Evolutionary conservation across 1,284 basidiomycete species (phyloP).

Genomic region (Coniferiporia weirii): DNA sequence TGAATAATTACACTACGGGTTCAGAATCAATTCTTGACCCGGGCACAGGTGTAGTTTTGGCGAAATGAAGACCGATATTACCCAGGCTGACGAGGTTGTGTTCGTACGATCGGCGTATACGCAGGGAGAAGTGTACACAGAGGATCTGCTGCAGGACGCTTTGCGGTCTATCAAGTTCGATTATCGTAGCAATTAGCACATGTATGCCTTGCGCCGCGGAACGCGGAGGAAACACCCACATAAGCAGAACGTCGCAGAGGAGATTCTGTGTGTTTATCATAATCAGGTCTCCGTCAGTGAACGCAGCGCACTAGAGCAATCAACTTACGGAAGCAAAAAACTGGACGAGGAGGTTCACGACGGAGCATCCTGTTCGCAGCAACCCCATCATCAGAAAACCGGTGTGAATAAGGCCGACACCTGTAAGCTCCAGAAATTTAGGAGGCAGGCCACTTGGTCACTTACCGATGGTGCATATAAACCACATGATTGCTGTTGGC

Average conservation of each 20-base stretch:
- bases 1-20: too few relatives aligned
- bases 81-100: not conserved
- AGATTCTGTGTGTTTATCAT: not conserved
- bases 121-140: constrained; percentile 7
- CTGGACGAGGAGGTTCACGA: constrained; percentile 8
- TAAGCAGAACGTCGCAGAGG: constrained; percentile 7
- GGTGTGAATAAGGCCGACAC: too few relatives aligned
- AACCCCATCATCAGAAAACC: too few relatives aligned
- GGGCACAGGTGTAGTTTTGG: too few relatives aligned
- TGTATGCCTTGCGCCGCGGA: too few relatives aligned
- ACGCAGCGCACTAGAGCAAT: not conserved
- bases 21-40: too few relatives aligned
- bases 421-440: too few relatives aligned
- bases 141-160: constrained; percentile 7
- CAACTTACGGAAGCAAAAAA: constrained; percentile 11
- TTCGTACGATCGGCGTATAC: constrained; percentile 2
- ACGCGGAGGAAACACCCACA: not conserved
- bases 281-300: too few relatives aligned
- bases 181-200: not conserved
- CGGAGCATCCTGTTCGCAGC: not conserved
- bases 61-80: too few relatives aligned
- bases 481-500: constrained; percentile 1
- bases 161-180: not conserved
- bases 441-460: too few relatives aligned
- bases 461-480: constrained; percentile 4